Conservation (phyloP, 1,284 basidiomycete species). For the Moniliella sp. region DNA sequence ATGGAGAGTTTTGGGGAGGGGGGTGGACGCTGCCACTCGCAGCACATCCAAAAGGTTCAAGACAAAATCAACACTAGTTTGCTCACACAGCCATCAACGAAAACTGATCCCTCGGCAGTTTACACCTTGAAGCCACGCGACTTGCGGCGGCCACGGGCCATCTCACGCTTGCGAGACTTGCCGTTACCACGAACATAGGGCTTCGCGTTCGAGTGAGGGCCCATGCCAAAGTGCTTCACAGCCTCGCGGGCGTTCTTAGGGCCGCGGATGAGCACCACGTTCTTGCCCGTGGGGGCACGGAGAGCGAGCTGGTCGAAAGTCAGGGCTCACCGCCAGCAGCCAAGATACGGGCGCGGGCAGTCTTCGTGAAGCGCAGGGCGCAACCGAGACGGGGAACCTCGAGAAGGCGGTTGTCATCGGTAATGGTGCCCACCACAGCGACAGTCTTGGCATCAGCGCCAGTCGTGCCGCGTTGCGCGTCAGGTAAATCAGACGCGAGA, state of each 20-base stretch:
- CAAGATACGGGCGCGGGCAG: constrained; percentile 78
- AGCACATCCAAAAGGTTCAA: too few relatives aligned
- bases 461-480: constrained; percentile 27
- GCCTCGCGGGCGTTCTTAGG: constrained; percentile 81
- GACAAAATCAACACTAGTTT: too few relatives aligned
- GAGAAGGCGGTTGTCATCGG: constrained; percentile 76
- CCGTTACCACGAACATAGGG: constrained; percentile 82
- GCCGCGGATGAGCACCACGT: constrained; percentile 78
- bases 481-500: constrained; percentile 30
- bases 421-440: constrained; percentile 74
- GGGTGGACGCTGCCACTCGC: too few relatives aligned
- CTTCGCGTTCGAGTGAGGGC: constrained; percentile 49
- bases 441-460: constrained; percentile 45
- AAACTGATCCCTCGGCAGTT: too few relatives aligned
- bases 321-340: constrained; percentile 81
- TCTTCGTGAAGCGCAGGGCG: constrained; percentile 78
- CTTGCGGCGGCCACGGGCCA: constrained; percentile 38
- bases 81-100: too few relatives aligned
- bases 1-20: too few relatives aligned
- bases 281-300: constrained; percentile 75
- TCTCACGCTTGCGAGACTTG: constrained; percentile 61
- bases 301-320: constrained; percentile 92
- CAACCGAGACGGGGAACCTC: constrained; percentile 80
- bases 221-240: constrained; percentile 66
- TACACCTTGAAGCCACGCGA: constrained; percentile 36